These are phyloP conservation scores for Sugiyamaella boreocaroliniensis DNA, from an alignment of 805 yeast species.

Conservation along the genomic window DNA sequence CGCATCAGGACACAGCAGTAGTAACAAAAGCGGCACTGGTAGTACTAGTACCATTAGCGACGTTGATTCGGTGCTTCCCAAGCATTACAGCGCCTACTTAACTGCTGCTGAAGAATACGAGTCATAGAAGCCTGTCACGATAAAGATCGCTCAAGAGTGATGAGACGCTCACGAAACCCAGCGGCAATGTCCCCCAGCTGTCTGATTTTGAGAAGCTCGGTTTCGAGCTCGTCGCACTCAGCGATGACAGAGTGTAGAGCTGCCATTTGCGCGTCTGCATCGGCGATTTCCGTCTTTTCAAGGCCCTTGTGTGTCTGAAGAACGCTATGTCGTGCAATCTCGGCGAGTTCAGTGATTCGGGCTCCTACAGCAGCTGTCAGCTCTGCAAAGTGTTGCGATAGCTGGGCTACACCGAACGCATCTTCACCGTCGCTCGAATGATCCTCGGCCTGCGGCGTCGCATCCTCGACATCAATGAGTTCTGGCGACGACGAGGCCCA, in stretches of 20 bases:
- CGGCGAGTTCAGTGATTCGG: conserved; percentile 17
- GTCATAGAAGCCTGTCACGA: not conserved
- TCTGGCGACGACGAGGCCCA: not conserved
- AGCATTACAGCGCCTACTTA: too few species aligned
- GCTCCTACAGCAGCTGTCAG: conserved; percentile 10
- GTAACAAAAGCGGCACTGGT: too few species aligned
- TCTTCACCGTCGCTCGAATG: conserved; percentile 10
- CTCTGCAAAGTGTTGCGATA: conserved; percentile 10
- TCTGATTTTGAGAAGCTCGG: conserved; percentile 46
- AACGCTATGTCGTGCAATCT: conserved; percentile 17
- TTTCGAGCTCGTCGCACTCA: conserved; percentile 46
- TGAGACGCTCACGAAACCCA: conserved; percentile 38
- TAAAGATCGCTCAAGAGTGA: conserved; percentile 28
- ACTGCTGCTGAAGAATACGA: too few species aligned
- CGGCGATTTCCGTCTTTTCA: conserved; percentile 12
- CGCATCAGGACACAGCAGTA: too few species aligned
- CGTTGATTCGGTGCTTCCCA: too few species aligned
- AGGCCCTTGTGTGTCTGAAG: conserved; percentile 8
- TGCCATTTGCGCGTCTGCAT: conserved; percentile 27
- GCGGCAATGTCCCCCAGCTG: conserved; percentile 41
- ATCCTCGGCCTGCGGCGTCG: not conserved
- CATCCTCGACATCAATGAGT: not conserved
- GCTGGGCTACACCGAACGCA: not conserved
- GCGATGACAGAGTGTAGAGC: conserved; percentile 33
- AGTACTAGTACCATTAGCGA: too few species aligned